These are phyloP conservation scores for Colletotrichum truncatum DNA, from an alignment of 2,329 filamentous ascomycete species.

Conservation along the genomic window DNA sequence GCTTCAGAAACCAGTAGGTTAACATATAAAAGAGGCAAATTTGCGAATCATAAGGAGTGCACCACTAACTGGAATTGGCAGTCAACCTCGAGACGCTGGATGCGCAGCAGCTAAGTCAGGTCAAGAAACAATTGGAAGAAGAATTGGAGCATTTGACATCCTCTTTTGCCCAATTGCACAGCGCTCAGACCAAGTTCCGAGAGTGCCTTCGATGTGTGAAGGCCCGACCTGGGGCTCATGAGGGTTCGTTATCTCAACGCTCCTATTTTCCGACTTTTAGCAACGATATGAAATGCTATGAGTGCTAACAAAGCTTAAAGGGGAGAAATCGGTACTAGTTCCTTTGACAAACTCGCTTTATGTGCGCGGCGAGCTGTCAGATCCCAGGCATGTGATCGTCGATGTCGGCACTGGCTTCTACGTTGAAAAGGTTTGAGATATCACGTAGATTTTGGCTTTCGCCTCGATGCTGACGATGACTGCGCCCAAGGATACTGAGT, in stretches of 20 bases:
- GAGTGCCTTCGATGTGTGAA: constrained; percentile 86
- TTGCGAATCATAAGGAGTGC: background rate
- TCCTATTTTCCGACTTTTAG: background rate
- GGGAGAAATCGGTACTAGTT: constrained; percentile 75
- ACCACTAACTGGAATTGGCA: constrained; percentile 35
- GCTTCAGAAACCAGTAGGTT: constrained; percentile 25
- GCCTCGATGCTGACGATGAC: background rate
- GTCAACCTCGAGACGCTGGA: constrained; percentile 79
- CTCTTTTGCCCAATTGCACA: constrained; percentile 89
- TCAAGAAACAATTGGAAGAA: constrained; percentile 96
- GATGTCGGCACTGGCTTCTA: constrained; percentile 96
- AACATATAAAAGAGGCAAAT: background rate
- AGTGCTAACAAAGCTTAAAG: constrained; percentile 9
- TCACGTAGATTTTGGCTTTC: constrained; percentile 17
- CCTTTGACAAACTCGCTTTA: constrained; percentile 95
- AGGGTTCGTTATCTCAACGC: constrained; percentile 37
- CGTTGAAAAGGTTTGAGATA: constrained; percentile 85
- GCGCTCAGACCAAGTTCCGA: constrained; percentile 89
- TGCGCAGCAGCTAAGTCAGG: constrained; percentile 83
- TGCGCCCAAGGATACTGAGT: constrained; percentile 46
- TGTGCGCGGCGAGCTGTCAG: constrained; percentile 82
- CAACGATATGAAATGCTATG: background rate
- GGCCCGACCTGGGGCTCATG: constrained; percentile 42
- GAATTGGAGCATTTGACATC: constrained; percentile 93
- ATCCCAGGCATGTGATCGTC: constrained; percentile 82